Evolutionary conservation across 148 eudicot genomes (phyloP), one percentile per base, ranked within the genome.

Genomic region (Fagopyrum tataricum): DNA sequence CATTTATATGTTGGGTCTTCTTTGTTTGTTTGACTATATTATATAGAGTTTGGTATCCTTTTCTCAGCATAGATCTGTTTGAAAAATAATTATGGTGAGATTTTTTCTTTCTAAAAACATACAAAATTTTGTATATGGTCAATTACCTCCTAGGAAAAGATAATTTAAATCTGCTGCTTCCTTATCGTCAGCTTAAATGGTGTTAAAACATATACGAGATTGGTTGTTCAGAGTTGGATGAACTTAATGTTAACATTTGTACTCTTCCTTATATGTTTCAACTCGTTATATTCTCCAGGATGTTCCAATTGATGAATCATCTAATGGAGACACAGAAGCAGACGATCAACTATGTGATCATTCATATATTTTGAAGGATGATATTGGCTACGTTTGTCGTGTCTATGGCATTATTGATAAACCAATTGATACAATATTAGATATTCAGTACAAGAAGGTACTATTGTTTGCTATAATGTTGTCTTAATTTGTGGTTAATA

Each of bases 361-460:
- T 76, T 80, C 87, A n/a, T 89, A 78, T 83, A 86, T 93, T 49
- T 76, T 93, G 70, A 93, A 89, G 78, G 98, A 93, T 78, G 98
- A 93, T 73, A 77, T 93, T 75, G 98, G 98, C 49, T 85, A 91
- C 75, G 97, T 93, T 40, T 93, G 98, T 76, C 98, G 98, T 52
- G 87, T 93, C 44, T 93, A 97, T 80, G 98, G 98, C 72, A 88
- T 91, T 14, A 80, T 93, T 75, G 76, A 85, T 80, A 86, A 80
- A 80, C 79, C 84, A 42, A 93, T 93, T 20, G 91, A 93, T 72
- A 74, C 90, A 52, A 93, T 93, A 44, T 88, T 93, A 52, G 98
- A 93, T 77, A 89, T 78, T 81, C 93, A 93, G 81, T 87, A 84
- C 58, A 71, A 78, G 24, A 89, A 87, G 93, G 93, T 88, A 68